Conservation (phyloP, 1,284 basidiomycete genomes). For the Ceratobasidium sp. region DNA sequence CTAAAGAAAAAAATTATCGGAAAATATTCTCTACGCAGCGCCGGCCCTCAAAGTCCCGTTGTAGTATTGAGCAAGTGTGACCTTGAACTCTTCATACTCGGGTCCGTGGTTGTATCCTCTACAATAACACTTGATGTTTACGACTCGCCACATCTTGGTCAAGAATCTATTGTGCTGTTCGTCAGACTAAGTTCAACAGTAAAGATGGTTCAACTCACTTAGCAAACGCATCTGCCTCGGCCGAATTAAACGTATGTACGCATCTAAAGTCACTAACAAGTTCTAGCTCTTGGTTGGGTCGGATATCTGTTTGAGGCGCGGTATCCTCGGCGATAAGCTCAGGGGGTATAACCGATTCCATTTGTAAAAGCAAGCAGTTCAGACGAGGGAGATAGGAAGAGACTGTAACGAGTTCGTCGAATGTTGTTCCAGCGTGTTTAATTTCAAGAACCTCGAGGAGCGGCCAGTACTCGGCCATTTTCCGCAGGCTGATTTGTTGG, state of each 20-base stretch:
- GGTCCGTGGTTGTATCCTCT: background rate
- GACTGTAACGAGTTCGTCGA: background rate
- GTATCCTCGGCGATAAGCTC: background rate
- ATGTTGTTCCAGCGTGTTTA: background rate
- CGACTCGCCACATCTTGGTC: background rate
- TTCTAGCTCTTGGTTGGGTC: background rate
- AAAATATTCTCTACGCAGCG: too few relatives aligned
- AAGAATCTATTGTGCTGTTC: background rate
- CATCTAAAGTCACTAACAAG: conserved; percentile 4
- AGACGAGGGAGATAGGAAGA: conserved; percentile 1
- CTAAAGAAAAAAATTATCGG: too few relatives aligned
- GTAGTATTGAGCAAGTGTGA: background rate
- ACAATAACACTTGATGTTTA: conserved; percentile 5
- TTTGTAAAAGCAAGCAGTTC: background rate
- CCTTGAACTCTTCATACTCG: conserved; percentile 6
- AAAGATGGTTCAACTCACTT: background rate
- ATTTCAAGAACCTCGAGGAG: conserved; percentile 1
- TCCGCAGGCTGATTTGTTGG: background rate
- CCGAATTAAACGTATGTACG: background rate
- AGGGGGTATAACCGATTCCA: background rate
- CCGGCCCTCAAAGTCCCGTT: too few relatives aligned
- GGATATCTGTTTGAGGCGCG: background rate
- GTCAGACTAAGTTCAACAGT: background rate
- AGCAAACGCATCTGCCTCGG: background rate
- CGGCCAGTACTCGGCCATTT: background rate